Evolutionary conservation across 1,139 yeast genomes (phyloP), one percentile per base, ranked within the genome.

Genomic region (Pichia sp.): DNA sequence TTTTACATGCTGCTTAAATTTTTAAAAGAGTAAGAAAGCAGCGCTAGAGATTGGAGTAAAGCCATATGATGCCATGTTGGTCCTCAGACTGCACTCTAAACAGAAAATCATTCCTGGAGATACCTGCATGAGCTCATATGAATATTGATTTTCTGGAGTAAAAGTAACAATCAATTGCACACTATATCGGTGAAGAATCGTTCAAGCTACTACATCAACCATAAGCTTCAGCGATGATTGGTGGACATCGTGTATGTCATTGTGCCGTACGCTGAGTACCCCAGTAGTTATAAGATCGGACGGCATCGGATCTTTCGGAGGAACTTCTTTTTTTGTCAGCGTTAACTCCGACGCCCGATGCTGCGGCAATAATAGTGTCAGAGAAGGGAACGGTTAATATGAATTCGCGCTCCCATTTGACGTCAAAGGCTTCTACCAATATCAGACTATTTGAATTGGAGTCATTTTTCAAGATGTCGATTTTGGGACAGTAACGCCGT

Each of bases 401-500:
- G 18, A 34, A 16, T 34, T 34, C 18, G 37, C 37, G 19, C 37
- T 34, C 37, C 16, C 18, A 18, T n/a, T 13, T 34, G 16, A 34
- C 37, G 18, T 34, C 37, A 34, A 18, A 34, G 18, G 18, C 37
- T 34, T 34, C n/a, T 18, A 34, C 18, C 37, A 18, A 34, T 16
- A 34, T 34, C 37, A 34, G 18, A 34, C 37, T 34, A 34, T 13
- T 34, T 18, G 37, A 34, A 34, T n/a, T 34, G 4, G 18, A 34
- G 37, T 34, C 22, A 16, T 18, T 34, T n/a, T 34, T 34, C 18
- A n/a, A 34, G 37, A 34, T 34, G 18, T 34, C 37, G 18, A 18
- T 34, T 34, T 34, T 34, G 37, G 37, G 37, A 34, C 37, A 34
- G 37, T 34, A 34, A 34, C 37, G 37, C 37, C 37, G 37, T 34